A percentile compares a stretch with the other conserved stretches of the same genome.
phyloP scores from a whole-genome alignment of 192 early-diverging fungal genomes.

The Phlyctochytrium planicorne region DNA sequence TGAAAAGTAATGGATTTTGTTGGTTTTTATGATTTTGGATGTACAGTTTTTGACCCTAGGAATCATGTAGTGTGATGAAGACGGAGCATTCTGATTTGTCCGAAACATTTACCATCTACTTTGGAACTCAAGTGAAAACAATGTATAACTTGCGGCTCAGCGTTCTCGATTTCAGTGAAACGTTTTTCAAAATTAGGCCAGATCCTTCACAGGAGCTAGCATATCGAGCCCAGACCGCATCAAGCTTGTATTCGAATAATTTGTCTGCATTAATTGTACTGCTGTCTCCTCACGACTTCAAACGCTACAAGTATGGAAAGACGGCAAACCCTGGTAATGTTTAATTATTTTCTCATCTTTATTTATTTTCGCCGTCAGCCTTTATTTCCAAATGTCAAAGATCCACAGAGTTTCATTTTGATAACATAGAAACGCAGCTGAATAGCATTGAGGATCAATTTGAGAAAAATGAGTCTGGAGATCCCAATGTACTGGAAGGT shows the following conservation, averaged over 20 bases:
- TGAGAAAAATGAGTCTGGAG: conserved; percentile 27
- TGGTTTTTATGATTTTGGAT: conserved; percentile 1
- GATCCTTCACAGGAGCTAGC: conserved; percentile 56
- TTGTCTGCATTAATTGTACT: conserved; percentile 61
- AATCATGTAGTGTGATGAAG: no score
- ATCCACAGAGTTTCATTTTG: conserved; percentile 78
- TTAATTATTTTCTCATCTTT: neutral
- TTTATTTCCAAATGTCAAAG: conserved; percentile 64
- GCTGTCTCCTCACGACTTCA: conserved; percentile 48
- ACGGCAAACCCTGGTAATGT: conserved; percentile 53
- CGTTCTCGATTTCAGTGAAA: conserved; percentile 35
- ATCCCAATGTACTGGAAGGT: conserved; percentile 53
- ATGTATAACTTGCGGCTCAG: conserved; percentile 68
- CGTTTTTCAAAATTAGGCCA: conserved; percentile 40
- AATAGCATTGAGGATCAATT: conserved; percentile 53
- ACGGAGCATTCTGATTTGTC: conserved; percentile 45
- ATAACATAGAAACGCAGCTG: conserved; percentile 65
- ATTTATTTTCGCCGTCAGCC: conserved; percentile 12
- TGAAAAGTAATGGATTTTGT: conserved; percentile 28
- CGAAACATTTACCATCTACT: conserved; percentile 69
- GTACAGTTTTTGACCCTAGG: conserved; percentile 19
- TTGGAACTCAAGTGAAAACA: conserved; percentile 73
- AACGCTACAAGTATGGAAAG: conserved; percentile 51
- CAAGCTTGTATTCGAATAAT: conserved; percentile 61
- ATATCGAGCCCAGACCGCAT: conserved; percentile 65